These are phyloP conservation scores for Backusella luteola DNA, from an alignment of 192 early-diverging fungal species.

Conservation along the genomic window DNA sequence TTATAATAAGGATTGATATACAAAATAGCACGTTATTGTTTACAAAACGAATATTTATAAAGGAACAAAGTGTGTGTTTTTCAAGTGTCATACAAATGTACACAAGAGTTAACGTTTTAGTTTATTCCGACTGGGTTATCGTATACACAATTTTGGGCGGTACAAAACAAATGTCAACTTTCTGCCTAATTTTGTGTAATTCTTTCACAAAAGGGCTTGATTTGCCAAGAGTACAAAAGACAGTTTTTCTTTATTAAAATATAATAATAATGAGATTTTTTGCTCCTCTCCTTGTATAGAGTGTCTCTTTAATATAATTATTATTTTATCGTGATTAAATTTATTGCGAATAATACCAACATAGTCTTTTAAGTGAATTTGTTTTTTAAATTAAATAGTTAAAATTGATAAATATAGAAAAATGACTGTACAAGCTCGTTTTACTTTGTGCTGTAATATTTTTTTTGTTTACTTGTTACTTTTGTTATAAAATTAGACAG, in stretches of 20 bases:
- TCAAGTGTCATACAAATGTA: neutral
- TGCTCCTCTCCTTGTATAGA: neutral
- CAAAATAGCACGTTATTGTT: neutral
- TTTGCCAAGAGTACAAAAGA: neutral
- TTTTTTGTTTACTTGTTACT: neutral
- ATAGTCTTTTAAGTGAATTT: neutral
- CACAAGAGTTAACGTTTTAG: neutral
- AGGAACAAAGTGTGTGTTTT: neutral
- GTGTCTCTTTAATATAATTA: neutral
- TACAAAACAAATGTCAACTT: neutral
- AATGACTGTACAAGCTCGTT: neutral
- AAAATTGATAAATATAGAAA: neutral
- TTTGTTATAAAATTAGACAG: neutral
- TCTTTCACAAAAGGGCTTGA: neutral
- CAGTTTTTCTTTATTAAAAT: neutral
- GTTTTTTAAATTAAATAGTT: constrained; percentile 10
- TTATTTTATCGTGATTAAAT: constrained; percentile 1
- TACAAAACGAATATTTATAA: neutral
- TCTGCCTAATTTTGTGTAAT: neutral
- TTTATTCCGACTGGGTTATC: neutral
- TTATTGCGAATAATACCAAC: neutral
- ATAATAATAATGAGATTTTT: neutral
- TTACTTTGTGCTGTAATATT: constrained; percentile 2
- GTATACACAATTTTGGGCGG: neutral
- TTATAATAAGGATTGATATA: neutral